Base-by-base conservation (phyloP, 2,329 filamentous ascomycete species). In the Xenoacremonium recifei region DNA sequence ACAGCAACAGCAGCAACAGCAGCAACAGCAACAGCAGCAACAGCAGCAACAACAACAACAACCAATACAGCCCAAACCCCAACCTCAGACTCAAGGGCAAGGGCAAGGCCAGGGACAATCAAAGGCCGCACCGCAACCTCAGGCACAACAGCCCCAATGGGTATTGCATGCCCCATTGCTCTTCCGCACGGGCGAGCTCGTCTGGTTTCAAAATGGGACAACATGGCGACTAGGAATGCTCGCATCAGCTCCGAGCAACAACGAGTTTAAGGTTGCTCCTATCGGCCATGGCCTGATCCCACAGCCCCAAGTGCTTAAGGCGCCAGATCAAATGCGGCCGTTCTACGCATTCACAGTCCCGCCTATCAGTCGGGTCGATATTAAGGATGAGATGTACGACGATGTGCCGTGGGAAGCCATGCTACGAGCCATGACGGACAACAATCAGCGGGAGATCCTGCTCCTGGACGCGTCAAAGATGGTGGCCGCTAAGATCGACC, bases 321-420 rank as follows among this genome's bases (percentile, higher is more conserved):
- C 54, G 0, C 64, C 69, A 34, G 54, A 49, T 4, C 70, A 74
- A 15, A 65, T 76, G 50, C 67, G 74, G 3, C 74, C 74, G 2
- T 77, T 76, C 48, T 64, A 75, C 29, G 72, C 74, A 10, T 77
- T 75, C 43, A 75, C 70, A 10, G 72, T 77, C 1, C 74, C 74
- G 0, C 60, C 62, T 2, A 65, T 75, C 7, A 56, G 57, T 10
- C 53, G 71, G 9, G 51, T 64, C 1, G 64, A 69, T 4, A 52
- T 75, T 5, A 64, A 63, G 41, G 63, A 66, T 15, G 65, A 65
- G 35, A 47, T 59, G 1, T 70, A 73, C 48, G 66, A 71, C 11
- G 60, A 68, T 4, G 57, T 75, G 11, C 56, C 65, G 9, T 77
- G 74, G 74, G 61, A 68, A 6, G 49, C 49, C 3, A 49, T 69